These are phyloP conservation scores for Hygrocybe coccinea DNA, from an alignment of 768 basidiomycete species.

Conservation along the genomic window DNA sequence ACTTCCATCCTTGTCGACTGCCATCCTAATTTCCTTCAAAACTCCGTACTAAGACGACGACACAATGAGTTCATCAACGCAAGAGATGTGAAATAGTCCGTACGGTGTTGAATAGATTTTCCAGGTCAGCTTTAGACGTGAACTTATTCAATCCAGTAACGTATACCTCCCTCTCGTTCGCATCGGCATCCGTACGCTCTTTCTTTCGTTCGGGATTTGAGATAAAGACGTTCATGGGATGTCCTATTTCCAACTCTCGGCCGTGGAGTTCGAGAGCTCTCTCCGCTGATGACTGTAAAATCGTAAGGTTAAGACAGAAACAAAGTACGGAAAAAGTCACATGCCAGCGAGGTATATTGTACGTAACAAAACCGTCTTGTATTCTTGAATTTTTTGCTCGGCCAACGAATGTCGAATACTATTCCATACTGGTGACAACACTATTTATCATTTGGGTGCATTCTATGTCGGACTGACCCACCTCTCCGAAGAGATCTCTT, in stretches of 20 bases:
- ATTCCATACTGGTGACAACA: constrained; percentile 63
- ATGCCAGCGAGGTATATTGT: constrained; percentile 80
- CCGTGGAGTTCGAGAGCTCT: constrained; percentile 77
- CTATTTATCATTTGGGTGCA: constrained; percentile 1
- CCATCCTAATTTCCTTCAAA: constrained; percentile 78
- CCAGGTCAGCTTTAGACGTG: constrained; percentile 70
- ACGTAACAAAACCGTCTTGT: constrained; percentile 92
- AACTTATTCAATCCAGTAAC: constrained; percentile 81
- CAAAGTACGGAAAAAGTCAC: constrained; percentile 23
- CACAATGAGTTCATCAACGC: constrained; percentile 3
- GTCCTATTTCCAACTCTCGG: constrained; percentile 64
- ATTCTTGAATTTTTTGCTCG: constrained; percentile 92
- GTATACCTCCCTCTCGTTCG: constrained; percentile 80
- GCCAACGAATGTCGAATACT: constrained; percentile 95
- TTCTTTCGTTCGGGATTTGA: constrained; percentile 90
- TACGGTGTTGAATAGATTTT: constrained; percentile 73
- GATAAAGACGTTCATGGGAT: constrained; percentile 69
- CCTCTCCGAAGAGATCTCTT: constrained; percentile 72
- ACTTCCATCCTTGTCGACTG: constrained; percentile 61
- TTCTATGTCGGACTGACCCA: constrained; percentile 28
- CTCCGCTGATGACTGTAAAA: constrained; percentile 57
- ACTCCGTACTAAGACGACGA: constrained; percentile 59
- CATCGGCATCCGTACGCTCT: constrained; percentile 82
- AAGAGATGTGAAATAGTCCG: constrained; percentile 20
- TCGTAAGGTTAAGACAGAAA: not conserved